phyloP scores from a whole-genome alignment of 2,329 filamentous ascomycete species.

The Aspergillus glaucus region DNA sequence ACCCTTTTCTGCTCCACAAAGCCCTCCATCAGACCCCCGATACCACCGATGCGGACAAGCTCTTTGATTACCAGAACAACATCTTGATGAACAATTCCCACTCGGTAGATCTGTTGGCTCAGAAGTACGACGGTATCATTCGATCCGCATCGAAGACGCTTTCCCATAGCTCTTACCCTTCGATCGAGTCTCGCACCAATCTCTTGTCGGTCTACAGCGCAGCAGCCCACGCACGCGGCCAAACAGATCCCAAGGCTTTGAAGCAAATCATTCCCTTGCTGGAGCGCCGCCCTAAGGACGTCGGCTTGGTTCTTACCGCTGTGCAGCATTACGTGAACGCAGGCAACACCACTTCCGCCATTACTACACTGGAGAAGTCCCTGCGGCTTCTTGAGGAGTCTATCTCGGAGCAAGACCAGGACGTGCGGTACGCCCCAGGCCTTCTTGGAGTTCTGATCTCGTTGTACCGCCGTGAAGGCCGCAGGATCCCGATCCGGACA shows the following conservation, averaged over 20 bases:
- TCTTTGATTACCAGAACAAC: conserved; percentile 54
- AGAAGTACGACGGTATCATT: conserved; percentile 55
- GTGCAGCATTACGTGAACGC: conserved; percentile 72
- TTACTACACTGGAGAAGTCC: conserved; percentile 68
- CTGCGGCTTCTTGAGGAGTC: conserved; percentile 64
- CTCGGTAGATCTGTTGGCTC: conserved; percentile 52
- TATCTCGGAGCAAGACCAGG: conserved; percentile 49
- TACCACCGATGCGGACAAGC: conserved; percentile 45
- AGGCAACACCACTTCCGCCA: conserved; percentile 66
- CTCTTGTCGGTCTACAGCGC: conserved; percentile 61
- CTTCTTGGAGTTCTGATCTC: conserved; percentile 73
- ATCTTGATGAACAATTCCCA: conserved; percentile 50
- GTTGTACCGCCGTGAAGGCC: conserved; percentile 69
- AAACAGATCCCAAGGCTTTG: conserved; percentile 61
- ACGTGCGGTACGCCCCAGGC: conserved; percentile 76
- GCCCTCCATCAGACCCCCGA: conserved; percentile 46
- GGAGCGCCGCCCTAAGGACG: conserved; percentile 68
- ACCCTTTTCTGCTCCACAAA: conserved; percentile 55
- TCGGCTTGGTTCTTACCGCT: conserved; percentile 72
- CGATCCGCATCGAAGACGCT: conserved; percentile 49
- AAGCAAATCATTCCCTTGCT: conserved; percentile 64
- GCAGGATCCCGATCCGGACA: conserved; percentile 62
- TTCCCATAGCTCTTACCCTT: conserved; percentile 42
- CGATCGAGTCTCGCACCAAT: conserved; percentile 47
- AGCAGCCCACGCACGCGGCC: conserved; percentile 58